Evolutionary conservation across 73 alveolate genomes (phyloP), one percentile per base, ranked within the genome.

Genomic region (Paramecium biaurelia): DNA sequence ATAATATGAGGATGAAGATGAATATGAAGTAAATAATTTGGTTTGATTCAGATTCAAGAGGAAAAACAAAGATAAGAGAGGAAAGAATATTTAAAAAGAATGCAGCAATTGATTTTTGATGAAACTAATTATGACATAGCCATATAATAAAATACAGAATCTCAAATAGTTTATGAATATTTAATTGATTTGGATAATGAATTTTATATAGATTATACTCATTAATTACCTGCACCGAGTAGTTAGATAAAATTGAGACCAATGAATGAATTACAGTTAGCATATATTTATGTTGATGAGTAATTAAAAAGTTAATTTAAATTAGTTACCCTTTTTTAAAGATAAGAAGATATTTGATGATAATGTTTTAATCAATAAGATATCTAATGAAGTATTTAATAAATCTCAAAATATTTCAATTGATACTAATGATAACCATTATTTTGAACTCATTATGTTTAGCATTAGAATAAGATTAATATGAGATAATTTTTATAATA

Each of bases 191-290:
- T 63, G 45, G 84, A 63, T 26, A 63, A 63, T 63, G 84, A 63
- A 63, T 63, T 63, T 63, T 63, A 63, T 63, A 26, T 32, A 30
- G 84, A 63, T 2, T 63, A 63, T 26, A 30, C 41, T 14, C 49
- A 63, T 5, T 4, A 26, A 23, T 11, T 63, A 23, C 84, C 84
- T 63, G 30, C 8, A 0, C 45, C 45, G 12, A 63, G 84, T 63
- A 63, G 84, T 63, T 26, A 26, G 12, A 63, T 63, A 30, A 63
- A 63, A 63, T 49, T 63, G 9, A 63, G 84, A 63, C 87, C 87
- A n/a, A 74, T 74, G 87, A 74, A 35, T 41, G 68, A 74, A 74
- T 32, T 37, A 34, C 87, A 74, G 45, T 74, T 74, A 35, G 63
- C 87, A 1, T 41, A 37, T 28, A 32, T 74, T 37, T 74, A 74